A percentile compares a stretch with the other conserved stretches of the same genome.
These are phyloP conservation scores for Salvia hispanica DNA, from an alignment of 257 asterid species.

Conservation along the genomic window DNA sequence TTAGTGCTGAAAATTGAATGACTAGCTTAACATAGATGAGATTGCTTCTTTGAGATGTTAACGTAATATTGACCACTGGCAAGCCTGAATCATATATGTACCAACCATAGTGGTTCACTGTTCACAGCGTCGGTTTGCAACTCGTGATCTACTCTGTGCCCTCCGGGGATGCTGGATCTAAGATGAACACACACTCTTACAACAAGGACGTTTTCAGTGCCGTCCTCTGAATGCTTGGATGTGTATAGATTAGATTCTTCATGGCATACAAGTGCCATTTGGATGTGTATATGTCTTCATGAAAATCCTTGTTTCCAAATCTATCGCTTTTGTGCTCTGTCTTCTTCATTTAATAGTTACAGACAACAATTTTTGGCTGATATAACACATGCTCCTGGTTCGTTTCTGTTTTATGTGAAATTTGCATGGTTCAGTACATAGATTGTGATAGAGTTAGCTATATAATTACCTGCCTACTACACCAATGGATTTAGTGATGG, in stretches of 20 bases:
- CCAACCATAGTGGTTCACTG: neutral
- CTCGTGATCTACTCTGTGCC: neutral
- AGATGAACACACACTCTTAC: neutral
- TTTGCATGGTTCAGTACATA: neutral
- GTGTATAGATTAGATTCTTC: slow-evolving; percentile 10
- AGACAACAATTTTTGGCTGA: neutral
- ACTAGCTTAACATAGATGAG: neutral
- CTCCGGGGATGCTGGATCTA: neutral
- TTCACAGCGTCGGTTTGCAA: neutral
- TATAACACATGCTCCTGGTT: neutral
- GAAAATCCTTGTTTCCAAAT: neutral
- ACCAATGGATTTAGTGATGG: neutral
- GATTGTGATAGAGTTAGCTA: neutral
- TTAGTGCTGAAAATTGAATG: neutral
- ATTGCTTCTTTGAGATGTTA: slow-evolving; percentile 12
- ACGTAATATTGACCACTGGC: neutral
- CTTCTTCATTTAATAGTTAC: slow-evolving; percentile 9
- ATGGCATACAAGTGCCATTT: neutral
- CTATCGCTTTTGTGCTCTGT: neutral
- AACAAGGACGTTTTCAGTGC: neutral
- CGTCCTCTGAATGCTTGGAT: neutral
- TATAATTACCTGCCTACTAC: neutral
- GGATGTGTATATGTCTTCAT: neutral
- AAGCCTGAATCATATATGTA: neutral
- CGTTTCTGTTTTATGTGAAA: slow-evolving; percentile 1